Base-by-base conservation (phyloP, 73 alveolate species). In the Stentor roeselii region DNA sequence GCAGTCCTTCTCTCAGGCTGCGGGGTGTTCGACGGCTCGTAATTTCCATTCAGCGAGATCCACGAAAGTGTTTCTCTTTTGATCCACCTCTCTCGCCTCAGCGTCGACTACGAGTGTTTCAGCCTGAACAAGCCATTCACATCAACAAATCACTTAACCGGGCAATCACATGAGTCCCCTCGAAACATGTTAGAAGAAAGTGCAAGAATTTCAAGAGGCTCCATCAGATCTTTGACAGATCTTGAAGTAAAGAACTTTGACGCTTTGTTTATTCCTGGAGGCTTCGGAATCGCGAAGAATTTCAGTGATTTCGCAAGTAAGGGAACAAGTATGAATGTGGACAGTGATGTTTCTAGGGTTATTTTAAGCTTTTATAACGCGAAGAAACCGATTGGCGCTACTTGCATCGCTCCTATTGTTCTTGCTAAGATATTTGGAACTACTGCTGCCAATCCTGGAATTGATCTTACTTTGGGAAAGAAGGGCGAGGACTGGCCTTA, bases 221-320 rank as follows among this genome's bases (percentile, higher is more conserved):
- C 87, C 4, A 82, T 88, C 3, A 59, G 39, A 41, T 88, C 84
- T 14, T 40, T 90, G 15, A 35, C 78, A 36, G 39, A 60, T 3
- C 86, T 90, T 11, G 59, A 67, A 38, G 86, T 89, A n/a, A 60
- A 34, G 3, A 78, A 86, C 14, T 90, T 39, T 61, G 86, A 90
- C 74, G 93, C 93, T 3, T 36, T 90, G 3, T 80, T 90, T 75
- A 58, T 90, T 60, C 95, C 95, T 37, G 95, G 95, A 38, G 95
- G 95, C 35, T 90, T 90, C 78, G 95, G 95, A 67, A 88, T 87
- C 41, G 95, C 95, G 41, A 90, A 89, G 75, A 89, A 89, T 59
- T 88, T 90, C 39, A 80, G 91, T 50, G 78, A 75, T 50, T 90
- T 76, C 41, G 95, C 86, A 3, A 59, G 74, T 58, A 78, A 87